These are phyloP conservation scores for Pichia eremophila DNA, from an alignment of 805 yeast genomes.

Conservation along the genomic window DNA sequence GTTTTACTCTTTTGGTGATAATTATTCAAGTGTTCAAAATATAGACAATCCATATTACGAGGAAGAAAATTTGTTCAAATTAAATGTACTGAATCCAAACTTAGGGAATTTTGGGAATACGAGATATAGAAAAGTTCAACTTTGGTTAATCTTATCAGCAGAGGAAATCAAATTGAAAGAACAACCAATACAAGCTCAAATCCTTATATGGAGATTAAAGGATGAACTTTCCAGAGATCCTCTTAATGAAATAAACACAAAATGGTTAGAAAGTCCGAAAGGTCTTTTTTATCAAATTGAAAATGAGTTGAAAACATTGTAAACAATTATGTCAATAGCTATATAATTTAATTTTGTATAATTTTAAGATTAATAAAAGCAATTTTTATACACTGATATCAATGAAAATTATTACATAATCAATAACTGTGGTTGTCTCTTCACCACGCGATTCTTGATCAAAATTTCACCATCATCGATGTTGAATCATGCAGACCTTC, in stretches of 20 bases:
- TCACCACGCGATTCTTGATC: no score
- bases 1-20: constrained; percentile 18
- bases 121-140: constrained; percentile 60
- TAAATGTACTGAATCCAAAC: constrained; percentile 29
- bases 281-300: neutral
- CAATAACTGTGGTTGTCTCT: no score
- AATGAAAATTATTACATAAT: no score
- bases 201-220: constrained; percentile 19
- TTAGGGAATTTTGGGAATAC: constrained; percentile 43
- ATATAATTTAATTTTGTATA: no score
- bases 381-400: no score
- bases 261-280: constrained; percentile 17
- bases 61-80: constrained; percentile 25
- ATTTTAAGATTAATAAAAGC: no score
- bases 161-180: constrained; percentile 48
- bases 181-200: constrained; percentile 19
- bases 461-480: no score
- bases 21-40: no score
- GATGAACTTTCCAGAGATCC: constrained; percentile 1
- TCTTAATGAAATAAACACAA: neutral
- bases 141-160: constrained; percentile 71
- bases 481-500: no score
- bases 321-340: neutral
- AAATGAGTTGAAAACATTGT: neutral
- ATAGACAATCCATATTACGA: constrained; percentile 20